phyloP scores from a whole-genome alignment of 805 yeast species.

The Metschnikowia arizonensis region DNA sequence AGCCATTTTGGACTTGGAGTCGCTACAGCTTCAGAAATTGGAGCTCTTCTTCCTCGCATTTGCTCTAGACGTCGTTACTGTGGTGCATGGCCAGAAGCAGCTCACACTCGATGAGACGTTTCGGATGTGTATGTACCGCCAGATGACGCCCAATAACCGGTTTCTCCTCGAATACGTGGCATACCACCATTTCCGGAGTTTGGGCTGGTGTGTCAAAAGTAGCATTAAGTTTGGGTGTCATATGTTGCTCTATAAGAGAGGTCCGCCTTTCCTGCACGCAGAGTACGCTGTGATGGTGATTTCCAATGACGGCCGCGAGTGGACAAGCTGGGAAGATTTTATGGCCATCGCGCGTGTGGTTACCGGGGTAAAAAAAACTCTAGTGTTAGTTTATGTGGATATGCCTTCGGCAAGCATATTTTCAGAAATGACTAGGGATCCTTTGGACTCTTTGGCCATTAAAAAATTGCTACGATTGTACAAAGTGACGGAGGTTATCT shows the following conservation, averaged over 20 bases:
- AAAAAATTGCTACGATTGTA: slow-evolving; percentile 37
- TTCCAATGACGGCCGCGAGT: slow-evolving; percentile 31
- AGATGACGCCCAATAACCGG: slow-evolving; percentile 10
- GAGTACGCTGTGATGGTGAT: slow-evolving; percentile 67
- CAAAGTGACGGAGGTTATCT: slow-evolving; percentile 60
- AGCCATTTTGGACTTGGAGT: slow-evolving; percentile 29
- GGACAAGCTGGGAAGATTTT: slow-evolving; percentile 53
- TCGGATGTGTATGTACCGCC: slow-evolving; percentile 20
- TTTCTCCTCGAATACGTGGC: slow-evolving; percentile 61
- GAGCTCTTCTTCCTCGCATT: slow-evolving; percentile 70
- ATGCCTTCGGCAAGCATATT: slow-evolving; percentile 40
- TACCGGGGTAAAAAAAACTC: slow-evolving; percentile 78
- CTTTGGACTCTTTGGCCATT: slow-evolving; percentile 15
- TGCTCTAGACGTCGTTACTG: slow-evolving; percentile 49
- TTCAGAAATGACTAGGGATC: slow-evolving; percentile 7
- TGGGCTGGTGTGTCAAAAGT: slow-evolving; percentile 91
- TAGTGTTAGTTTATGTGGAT: slow-evolving; percentile 66
- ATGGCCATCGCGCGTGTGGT: slow-evolving; percentile 74
- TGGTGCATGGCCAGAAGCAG: slow-evolving; percentile 18
- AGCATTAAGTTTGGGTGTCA: slow-evolving; percentile 95
- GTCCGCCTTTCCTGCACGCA: slow-evolving; percentile 96
- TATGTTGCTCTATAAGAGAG: slow-evolving; percentile 74
- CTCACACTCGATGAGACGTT: slow-evolving; percentile 23
- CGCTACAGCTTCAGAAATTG: slow-evolving; percentile 65
- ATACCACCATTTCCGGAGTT: slow-evolving; percentile 81